Evolutionary conservation across 2,329 filamentous ascomycete species (phyloP).

Genomic region (Diaporthe sp.): DNA sequence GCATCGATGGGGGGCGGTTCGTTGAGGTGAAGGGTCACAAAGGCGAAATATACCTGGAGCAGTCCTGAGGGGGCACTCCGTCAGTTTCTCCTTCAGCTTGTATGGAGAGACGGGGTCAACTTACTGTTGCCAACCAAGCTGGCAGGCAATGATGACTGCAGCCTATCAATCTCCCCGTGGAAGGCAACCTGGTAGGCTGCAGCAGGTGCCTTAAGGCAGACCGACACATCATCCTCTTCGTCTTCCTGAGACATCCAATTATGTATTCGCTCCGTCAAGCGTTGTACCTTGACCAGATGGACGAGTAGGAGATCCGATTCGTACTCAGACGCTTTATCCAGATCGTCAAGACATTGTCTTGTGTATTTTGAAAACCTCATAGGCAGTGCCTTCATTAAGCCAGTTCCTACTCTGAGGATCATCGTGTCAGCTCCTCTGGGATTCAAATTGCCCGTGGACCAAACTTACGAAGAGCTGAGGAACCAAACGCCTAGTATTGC

Average conservation of each 20-base stretch:
- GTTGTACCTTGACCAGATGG: slow-evolving; percentile 63
- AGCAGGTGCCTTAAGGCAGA: slow-evolving; percentile 55
- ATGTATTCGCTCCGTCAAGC: slow-evolving; percentile 64
- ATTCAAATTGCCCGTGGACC: not conserved
- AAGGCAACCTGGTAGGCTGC: slow-evolving; percentile 62
- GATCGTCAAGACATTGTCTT: slow-evolving; percentile 61
- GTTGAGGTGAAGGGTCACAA: slow-evolving; percentile 59
- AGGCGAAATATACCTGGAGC: slow-evolving; percentile 56
- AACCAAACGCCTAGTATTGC: slow-evolving; percentile 68
- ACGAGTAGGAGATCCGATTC: slow-evolving; percentile 62
- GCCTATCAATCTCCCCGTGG: slow-evolving; percentile 59
- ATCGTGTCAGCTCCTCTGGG: slow-evolving; percentile 23
- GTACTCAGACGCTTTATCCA: slow-evolving; percentile 60
- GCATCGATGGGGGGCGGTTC: slow-evolving; percentile 62
- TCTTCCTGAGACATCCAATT: slow-evolving; percentile 55
- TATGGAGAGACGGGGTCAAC: slow-evolving; percentile 38
- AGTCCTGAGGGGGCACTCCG: slow-evolving; percentile 48
- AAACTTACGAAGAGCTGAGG: slow-evolving; percentile 64
- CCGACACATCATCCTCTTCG: slow-evolving; percentile 49
- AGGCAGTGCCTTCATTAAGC: slow-evolving; percentile 60
- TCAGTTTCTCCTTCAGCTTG: not conserved
- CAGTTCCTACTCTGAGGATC: slow-evolving; percentile 55
- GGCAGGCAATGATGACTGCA: slow-evolving; percentile 53
- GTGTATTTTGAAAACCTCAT: slow-evolving; percentile 67
- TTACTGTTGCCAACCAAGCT: slow-evolving; percentile 55